Evolutionary conservation across 2,329 filamentous ascomycete genomes (phyloP).

Genomic region (Penicillium vulpinum): DNA sequence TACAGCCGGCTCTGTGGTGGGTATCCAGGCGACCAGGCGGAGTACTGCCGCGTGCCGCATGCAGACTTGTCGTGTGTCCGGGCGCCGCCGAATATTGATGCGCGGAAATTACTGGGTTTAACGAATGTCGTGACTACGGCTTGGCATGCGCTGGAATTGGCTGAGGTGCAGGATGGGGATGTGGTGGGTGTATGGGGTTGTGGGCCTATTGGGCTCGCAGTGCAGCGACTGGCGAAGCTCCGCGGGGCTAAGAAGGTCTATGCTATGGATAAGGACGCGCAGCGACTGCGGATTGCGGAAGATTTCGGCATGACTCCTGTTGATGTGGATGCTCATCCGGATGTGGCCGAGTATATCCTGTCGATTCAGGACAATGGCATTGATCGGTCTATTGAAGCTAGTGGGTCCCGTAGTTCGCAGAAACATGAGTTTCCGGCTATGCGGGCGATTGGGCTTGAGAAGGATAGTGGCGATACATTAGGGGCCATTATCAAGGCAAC

Average conservation of each 20-base stretch:
- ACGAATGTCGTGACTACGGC: conserved; percentile 35
- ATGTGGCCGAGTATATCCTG: conserved; percentile 33
- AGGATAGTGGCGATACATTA: conserved; percentile 31
- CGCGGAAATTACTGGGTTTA: conserved; percentile 33
- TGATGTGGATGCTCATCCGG: conserved; percentile 23
- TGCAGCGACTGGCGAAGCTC: conserved; percentile 30
- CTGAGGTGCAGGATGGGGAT: conserved; percentile 32
- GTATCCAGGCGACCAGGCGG: conserved; percentile 39
- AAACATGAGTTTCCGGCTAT: conserved; percentile 22
- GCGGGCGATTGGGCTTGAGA: conserved; percentile 23
- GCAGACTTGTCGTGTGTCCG: conserved; percentile 35
- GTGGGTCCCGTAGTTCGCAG: conserved; percentile 29
- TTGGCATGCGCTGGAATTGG: conserved; percentile 36
- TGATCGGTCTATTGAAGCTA: conserved; percentile 34
- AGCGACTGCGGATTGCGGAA: conserved; percentile 31
- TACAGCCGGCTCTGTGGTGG: conserved; percentile 36
- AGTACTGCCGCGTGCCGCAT: conserved; percentile 39
- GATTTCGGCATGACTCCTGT: conserved; percentile 32
- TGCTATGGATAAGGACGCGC: conserved; percentile 35
- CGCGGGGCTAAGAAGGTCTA: conserved; percentile 35
- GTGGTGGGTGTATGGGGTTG: conserved; percentile 37
- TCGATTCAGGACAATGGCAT: conserved; percentile 31
- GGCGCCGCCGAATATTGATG: conserved; percentile 25
- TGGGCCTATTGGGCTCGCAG: conserved; percentile 33
- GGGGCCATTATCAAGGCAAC: conserved; percentile 31